These are phyloP conservation scores for Globisporangium perplexum DNA, from an alignment of 352 stramenopile genomes.

Conservation along the genomic window DNA sequence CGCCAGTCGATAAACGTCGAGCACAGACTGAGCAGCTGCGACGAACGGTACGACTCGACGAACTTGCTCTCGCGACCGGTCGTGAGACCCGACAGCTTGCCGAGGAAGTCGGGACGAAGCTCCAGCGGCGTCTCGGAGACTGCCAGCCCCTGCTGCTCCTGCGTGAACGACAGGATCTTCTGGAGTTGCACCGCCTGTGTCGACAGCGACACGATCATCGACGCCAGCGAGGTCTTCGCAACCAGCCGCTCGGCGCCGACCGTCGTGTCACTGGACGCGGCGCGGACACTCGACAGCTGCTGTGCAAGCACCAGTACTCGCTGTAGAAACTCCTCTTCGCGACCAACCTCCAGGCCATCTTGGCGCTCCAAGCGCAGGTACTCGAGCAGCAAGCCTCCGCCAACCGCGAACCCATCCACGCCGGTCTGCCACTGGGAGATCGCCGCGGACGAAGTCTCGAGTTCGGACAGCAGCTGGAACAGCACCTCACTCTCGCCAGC, in stretches of 20 bases:
- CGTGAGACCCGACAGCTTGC: constrained; percentile 28
- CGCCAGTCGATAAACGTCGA: constrained; percentile 61
- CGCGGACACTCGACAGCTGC: constrained; percentile 35
- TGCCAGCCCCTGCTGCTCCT: constrained; percentile 26
- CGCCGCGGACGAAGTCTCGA: constrained; percentile 43
- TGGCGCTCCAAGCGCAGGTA: constrained; percentile 64
- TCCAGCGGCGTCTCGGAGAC: constrained; percentile 27
- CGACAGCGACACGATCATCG: constrained; percentile 56
- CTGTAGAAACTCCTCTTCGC: constrained; percentile 53
- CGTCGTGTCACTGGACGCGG: constrained; percentile 12
- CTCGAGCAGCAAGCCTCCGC: constrained; percentile 59
- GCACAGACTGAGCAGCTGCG: constrained; percentile 47
- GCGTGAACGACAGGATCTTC: constrained; percentile 39
- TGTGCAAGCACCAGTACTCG: constrained; percentile 55
- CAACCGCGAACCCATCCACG: constrained; percentile 36
- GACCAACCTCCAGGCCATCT: constrained; percentile 42
- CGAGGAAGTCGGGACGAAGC: constrained; percentile 43
- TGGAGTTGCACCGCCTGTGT: constrained; percentile 47
- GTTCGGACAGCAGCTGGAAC: constrained; percentile 40
- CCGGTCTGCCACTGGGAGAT: constrained; percentile 68
- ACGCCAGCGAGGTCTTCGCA: constrained; percentile 46
- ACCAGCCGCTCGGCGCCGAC: constrained; percentile 23
- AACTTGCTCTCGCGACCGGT: constrained; percentile 41
- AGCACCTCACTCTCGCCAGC: constrained; percentile 50
- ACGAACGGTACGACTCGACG: constrained; percentile 51